Evolutionary conservation across 192 early-diverging fungal genomes (phyloP).

Genomic region (Dissophora globulifera): DNA sequence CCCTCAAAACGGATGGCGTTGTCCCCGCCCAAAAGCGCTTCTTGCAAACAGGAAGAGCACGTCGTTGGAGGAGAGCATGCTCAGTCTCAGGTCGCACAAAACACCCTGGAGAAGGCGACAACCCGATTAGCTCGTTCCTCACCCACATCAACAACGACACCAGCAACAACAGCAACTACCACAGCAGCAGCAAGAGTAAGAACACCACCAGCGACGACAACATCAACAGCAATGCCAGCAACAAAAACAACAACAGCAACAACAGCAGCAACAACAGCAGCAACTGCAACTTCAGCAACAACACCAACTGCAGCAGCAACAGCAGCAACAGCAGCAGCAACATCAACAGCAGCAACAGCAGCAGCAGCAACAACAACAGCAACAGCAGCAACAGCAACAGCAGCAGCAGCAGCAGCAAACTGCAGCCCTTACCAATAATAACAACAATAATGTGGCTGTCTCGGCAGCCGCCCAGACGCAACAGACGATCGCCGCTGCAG

Average conservation of each 20-base stretch:
- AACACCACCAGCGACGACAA: not conserved
- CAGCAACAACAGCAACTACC: not conserved
- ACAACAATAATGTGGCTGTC: too few relatives aligned
- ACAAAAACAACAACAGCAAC: slow-evolving; percentile 9
- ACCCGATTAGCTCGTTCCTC: too few relatives aligned
- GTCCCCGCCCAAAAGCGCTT: not conserved
- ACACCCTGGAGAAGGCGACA: not conserved
- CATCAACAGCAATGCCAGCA: not conserved
- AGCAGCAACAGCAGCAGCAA: not conserved
- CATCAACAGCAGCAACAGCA: not conserved
- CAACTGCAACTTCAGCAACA: not conserved
- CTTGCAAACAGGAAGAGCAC: not conserved
- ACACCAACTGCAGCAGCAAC: not conserved
- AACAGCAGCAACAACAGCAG: not conserved
- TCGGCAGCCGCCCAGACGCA: not conserved
- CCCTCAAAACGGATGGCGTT: slow-evolving; percentile 5
- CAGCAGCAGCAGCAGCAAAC: slow-evolving; percentile 17
- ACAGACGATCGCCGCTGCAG: slow-evolving; percentile 3
- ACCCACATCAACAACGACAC: not conserved
- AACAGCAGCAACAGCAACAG: not conserved
- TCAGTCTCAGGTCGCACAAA: not conserved
- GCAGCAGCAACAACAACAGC: not conserved
- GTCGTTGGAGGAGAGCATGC: not conserved
- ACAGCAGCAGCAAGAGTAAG: not conserved
- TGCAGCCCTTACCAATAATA: not conserved